Evolutionary conservation across 352 stramenopile species (phyloP), one percentile per base, ranked within the genome.

Genomic region (Phytophthora citrophthora): DNA sequence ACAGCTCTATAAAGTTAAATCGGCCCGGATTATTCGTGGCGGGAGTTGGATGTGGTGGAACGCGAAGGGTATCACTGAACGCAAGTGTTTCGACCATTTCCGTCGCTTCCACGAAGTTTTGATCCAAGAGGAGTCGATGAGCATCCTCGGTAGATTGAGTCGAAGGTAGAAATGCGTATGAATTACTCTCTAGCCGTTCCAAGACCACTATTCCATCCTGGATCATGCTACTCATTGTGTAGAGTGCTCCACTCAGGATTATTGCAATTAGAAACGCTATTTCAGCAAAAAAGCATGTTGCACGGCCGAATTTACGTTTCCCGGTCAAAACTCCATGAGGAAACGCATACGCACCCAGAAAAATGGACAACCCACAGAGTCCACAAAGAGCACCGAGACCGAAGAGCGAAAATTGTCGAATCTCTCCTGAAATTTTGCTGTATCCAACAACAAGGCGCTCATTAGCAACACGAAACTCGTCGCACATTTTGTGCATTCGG

Each of bases 11-110:
- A 13, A 89, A 72, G 39, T 90, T 60, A 34, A 91, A 66, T 4
- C 72, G 70, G 8, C 44, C 20, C 0, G 82, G 77, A 5, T 66
- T 18, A 54, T 88, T 77, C 5, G 71, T 69, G 3, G 49, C 45
- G 18, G 79, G 67, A 5, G 79, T 91, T 10, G 84, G 78, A 27
- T 90, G 66, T 1, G 84, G 82, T 8, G 82, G 84, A 23, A 90
- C 72, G 0, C 73, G 82, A 15, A 93, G 71, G 5, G 80, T 82
- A 16, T 91, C 84, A 1, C 74, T 68, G 55, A 90, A 90, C n/a
- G 68, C 72, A 4, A 93, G 48, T 1, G 67, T 72, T n/a, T 59
- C 39, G 4, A 58, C 57, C 62, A 81, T 74, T 1, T n/a, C 26
- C 6, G 53, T 74, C 2, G 55, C 52, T 8, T 78, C 51, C 2